Base-by-base conservation (phyloP, 1,284 basidiomycete genomes). In the Crepidotus sp. region DNA sequence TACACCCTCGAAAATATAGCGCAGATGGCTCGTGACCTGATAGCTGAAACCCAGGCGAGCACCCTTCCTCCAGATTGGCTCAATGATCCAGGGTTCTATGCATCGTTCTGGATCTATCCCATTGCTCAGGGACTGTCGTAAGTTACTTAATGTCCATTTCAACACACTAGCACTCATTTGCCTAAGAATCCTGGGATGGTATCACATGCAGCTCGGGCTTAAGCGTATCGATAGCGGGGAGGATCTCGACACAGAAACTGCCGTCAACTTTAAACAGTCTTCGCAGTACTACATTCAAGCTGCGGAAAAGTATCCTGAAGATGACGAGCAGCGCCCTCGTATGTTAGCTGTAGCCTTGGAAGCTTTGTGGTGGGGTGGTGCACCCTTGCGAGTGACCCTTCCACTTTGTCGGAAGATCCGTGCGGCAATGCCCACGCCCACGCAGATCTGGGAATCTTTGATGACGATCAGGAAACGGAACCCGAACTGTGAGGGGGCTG, bases 81-180 rank as follows among this genome's bases (percentile, higher is more conserved):
- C 9, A n/a, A 21, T 7, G 40, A 46, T 27, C 27, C 30, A 2
- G 48, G 44, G 2, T 50, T 50, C 25, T 37, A 33, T 15, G 32
- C 25, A 0, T 42, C 42, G 7, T 50, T 50, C 36, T 46, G 48
- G 48, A 40, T 36, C 24, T 50, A 50, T 26, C 48, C 48, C 13
- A 7, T 46, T 2, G 48, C 40, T 4, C 40, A 50, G 25, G 44
- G 45, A 22, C 39, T 50, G 18, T 30, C 44, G 48, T 50, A 14
- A 22, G 48, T 33, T 18, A 22, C 43, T 33, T 18, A 5, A 13
- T n/a, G 7, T 27, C 4, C 13, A 0, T 9, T 37, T 38, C n/a
- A 11, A 4, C 14, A 3, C 13, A 27, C 13, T 14, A 11, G 11
- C n/a, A 11, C 8, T 2, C 29, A 17, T 14, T n/a, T 27, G 0